These are phyloP conservation scores for Phalaenopsis hybrid DNA, from an alignment of 116 monocot genomes.

Conservation along the genomic window DNA sequence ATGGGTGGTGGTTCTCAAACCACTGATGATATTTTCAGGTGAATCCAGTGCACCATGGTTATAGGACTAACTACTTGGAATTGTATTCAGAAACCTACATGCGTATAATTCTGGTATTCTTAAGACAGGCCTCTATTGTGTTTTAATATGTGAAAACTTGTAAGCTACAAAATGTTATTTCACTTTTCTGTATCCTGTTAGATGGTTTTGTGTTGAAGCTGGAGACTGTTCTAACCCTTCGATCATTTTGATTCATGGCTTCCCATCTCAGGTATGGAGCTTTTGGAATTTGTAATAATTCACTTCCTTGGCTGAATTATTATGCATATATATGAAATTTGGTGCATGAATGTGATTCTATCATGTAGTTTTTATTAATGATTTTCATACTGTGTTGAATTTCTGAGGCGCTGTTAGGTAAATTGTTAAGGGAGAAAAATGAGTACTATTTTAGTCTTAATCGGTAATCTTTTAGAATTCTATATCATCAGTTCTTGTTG, in stretches of 20 bases:
- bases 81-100: slow-evolving; percentile 18
- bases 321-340: not conserved
- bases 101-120: slow-evolving; percentile 28
- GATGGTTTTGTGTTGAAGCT: slow-evolving; percentile 91
- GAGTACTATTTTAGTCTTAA: not conserved
- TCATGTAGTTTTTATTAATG: not conserved
- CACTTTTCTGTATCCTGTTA: slow-evolving; percentile 18
- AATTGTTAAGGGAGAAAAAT: not conserved
- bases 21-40: slow-evolving; percentile 81
- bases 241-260: slow-evolving; percentile 69
- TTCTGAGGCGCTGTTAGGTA: not conserved
- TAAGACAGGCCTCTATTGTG: slow-evolving; percentile 10
- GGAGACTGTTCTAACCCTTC: slow-evolving; percentile 49
- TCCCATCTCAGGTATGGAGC: slow-evolving; percentile 77
- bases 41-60: slow-evolving; percentile 25
- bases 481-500: too few relatives aligned
- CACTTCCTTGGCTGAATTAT: not conserved
- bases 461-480: not conserved
- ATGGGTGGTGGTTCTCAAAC: slow-evolving; percentile 49
- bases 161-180: not conserved
- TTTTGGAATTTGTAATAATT: not conserved
- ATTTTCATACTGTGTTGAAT: not conserved
- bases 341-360: not conserved
- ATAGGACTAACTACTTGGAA: slow-evolving; percentile 23
- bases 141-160: not conserved